phyloP scores from a whole-genome alignment of 495 filamentous ascomycete species.

The Pyrenula massariospora region DNA sequence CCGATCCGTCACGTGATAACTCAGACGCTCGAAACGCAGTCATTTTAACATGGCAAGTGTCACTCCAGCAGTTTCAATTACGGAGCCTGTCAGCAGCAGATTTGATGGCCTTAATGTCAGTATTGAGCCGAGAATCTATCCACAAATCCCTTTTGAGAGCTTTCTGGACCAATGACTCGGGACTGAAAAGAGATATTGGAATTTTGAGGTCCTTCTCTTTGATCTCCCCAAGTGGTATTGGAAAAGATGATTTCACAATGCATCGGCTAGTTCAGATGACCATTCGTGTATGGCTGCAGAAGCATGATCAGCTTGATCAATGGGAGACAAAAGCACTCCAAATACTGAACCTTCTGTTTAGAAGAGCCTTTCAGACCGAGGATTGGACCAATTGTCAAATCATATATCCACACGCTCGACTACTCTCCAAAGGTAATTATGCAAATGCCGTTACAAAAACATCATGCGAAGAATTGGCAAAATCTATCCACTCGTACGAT shows the following conservation, averaged over 20 bases:
- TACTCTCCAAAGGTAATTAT: neutral
- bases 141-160: neutral
- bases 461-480: neutral
- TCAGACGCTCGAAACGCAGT: neutral
- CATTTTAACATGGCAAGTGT: neutral
- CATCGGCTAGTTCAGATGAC: neutral
- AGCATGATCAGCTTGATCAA: neutral
- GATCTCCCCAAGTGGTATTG: neutral
- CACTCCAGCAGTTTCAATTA: neutral
- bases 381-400: neutral
- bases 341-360: neutral
- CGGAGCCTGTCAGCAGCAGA: neutral
- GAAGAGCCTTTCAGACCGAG: neutral
- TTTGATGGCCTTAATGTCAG: neutral
- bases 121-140: neutral
- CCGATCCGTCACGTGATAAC: neutral
- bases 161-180: neutral
- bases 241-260: neutral
- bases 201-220: neutral
- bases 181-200: neutral
- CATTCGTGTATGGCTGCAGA: neutral
- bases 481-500: neutral
- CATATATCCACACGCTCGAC: neutral
- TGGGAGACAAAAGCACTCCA: neutral
- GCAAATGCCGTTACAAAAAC: neutral